phyloP scores from a whole-genome alignment of 2,329 filamentous ascomycete species.

The Sarocladiaceae sp. region DNA sequence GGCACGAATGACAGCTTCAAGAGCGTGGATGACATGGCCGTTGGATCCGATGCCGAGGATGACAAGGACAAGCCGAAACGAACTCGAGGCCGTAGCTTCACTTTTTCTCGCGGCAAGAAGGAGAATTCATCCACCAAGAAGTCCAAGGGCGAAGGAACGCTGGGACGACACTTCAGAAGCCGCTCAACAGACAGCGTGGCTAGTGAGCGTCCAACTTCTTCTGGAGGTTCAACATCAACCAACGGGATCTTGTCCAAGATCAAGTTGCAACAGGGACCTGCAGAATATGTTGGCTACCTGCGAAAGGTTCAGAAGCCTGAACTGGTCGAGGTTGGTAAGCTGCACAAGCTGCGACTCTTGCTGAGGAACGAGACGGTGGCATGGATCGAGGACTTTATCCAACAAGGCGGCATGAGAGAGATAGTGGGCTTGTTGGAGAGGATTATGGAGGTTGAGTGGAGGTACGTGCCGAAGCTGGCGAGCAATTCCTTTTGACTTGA shows the following conservation, averaged over 20 bases:
- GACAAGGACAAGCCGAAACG: constrained; percentile 46
- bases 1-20: constrained; percentile 40
- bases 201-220: constrained; percentile 51
- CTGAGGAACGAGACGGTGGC: constrained; percentile 91
- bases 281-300: constrained; percentile 83
- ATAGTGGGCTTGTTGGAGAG: constrained; percentile 81
- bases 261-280: constrained; percentile 69
- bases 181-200: constrained; percentile 70
- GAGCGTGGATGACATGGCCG: constrained; percentile 30
- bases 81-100: constrained; percentile 58
- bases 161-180: constrained; percentile 62
- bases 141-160: constrained; percentile 62
- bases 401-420: constrained; percentile 86
- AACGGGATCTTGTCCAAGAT: constrained; percentile 56
- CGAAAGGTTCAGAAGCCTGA: constrained; percentile 77
- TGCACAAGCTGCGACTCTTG: constrained; percentile 87
- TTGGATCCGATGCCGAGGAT: constrained; percentile 33
- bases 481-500: background rate
- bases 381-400: constrained; percentile 92
- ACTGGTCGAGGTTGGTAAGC: constrained; percentile 83
- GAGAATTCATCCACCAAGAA: constrained; percentile 56
- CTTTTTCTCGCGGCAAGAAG: constrained; percentile 60
- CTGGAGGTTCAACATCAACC: constrained; percentile 51
- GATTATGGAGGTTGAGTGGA: constrained; percentile 96
- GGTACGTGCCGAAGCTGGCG: constrained; percentile 43